Percentiles rank a stretch among this genome's conserved stretches.
Evolutionary conservation across 73 alveolate genomes (phyloP).

Genomic region (Blepharisma stoltei): DNA sequence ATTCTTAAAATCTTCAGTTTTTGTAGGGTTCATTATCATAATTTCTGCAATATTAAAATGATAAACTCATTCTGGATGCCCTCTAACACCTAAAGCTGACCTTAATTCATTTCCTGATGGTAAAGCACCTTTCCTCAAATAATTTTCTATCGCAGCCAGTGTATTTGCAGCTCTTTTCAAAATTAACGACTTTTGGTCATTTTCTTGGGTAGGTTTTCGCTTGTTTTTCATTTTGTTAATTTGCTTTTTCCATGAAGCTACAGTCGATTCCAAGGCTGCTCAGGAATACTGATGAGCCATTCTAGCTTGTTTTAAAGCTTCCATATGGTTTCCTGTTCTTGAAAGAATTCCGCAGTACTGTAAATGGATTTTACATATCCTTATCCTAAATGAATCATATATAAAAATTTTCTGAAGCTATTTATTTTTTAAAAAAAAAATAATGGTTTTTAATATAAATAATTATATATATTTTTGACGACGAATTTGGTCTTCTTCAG

Average conservation of each 20-base stretch:
- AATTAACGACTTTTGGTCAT: not conserved
- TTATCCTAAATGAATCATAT: too few relatives aligned
- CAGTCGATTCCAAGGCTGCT: not conserved
- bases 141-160: not conserved
- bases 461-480: not conserved
- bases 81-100: conserved; percentile 20
- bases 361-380: not conserved
- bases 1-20: not conserved
- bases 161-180: conserved; percentile 19
- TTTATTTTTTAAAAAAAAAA: too few relatives aligned
- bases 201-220: not conserved
- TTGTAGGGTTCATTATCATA: not conserved
- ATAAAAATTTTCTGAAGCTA: too few relatives aligned
- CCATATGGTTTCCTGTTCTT: not conserved
- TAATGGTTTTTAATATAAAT: too few relatives aligned
- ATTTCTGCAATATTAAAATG: not conserved
- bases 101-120: not conserved
- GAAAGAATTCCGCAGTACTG: not conserved
- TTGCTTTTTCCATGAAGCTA: not conserved
- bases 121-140: not conserved
- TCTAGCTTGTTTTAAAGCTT: conserved; percentile 1
- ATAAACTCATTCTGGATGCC: conserved; percentile 14
- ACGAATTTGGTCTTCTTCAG: conserved; percentile 25
- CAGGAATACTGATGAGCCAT: not conserved
- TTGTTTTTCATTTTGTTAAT: not conserved